Base-by-base conservation (phyloP, 768 basidiomycete species). In the Inosperma sp. region DNA sequence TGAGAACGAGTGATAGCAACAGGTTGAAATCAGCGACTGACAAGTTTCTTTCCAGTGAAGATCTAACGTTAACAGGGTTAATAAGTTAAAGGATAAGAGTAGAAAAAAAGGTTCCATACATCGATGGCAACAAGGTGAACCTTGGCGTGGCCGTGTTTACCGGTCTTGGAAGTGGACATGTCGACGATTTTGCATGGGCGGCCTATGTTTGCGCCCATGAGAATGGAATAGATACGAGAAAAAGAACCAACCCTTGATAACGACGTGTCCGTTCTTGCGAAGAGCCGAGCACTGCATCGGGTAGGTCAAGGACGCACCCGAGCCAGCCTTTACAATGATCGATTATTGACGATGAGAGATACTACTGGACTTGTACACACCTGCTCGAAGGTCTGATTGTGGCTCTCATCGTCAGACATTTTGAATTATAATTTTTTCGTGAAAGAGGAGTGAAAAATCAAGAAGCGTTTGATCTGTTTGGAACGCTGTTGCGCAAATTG, bases 81-180 rank as follows among this genome's bases (percentile, higher is more conserved):
- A 48, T 57, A 48, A 46, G 19, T 27, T 45, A 50, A 33, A 14
- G 52, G 17, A 34, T 51, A 35, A n/a, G 19, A 48, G 25, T 44
- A 52, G 14, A 16, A 34, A 9, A 34, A 42, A 37, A 42, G 22
- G 44, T 40, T 26, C 82, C 92, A 56, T 67, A 96, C 94, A 74
- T 99, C 96, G 68, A 91, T 89, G 68, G 84, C 96, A 62, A 97
- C 82, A 56, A 99, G 81, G 74, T 98, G 93, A 66, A 98, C 96
- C 76, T 98, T 99, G 72, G 96, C 95, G 77, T 99, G 95, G 63
- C 95, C 95, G 78, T 98, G 95, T 83, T 98, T 98, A 63, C 95
- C 94, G 41, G 93, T 95, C 84, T 98, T 98, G 69, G 94, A 98
- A 76, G 94, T 96, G 56, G 93, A 95, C 94, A 96, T 97, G 70